Evolutionary conservation across 2,329 filamentous ascomycete genomes (phyloP), one percentile per base, ranked within the genome.

Genomic region (Aspergillus felis): DNA sequence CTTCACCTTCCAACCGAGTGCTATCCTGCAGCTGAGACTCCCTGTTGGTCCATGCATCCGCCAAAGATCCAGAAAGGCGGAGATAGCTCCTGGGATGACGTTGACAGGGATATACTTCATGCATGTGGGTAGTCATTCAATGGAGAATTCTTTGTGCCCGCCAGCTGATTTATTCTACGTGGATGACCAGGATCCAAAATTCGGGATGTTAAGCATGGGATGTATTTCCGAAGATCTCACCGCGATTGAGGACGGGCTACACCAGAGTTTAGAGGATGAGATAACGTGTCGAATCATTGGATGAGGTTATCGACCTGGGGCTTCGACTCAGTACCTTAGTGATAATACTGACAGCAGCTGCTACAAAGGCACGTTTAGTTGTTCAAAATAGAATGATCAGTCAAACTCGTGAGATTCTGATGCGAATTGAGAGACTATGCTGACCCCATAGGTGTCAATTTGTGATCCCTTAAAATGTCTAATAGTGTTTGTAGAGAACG

Each of bases 101-200:
- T 58, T 66, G 41, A 66, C 60, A 10, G 64, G 64, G 32, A 57
- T 66, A 53, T 65, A 63, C 48, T 54, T 61, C 22, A 65, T 61
- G 55, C 57, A 64, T 54, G 63, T 65, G 59, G 38, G 61, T 60
- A 17, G 14, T 38, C 14, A 38, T 6, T 38, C 3, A 8, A 7
- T 38, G 14, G 32, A n/a, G 14, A 17, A 17, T 38, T 38, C 28
- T 17, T 17, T 38, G 14, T 17, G 32, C 5, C 14, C 17, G 32
- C 32, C 14, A 5, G 6, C 32, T 38, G 14, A 17, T 17, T 17
- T 7, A 3, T 6, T 38, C 14, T 17, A 17, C 6, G 32, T 38
- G 32, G 32, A 17, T 7, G 32, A 38, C 6, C 32, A 17, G 32
- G 32, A 38, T 38, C 14, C 32, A 6, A 17, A 6, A 14, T 35